Evolutionary conservation across 768 basidiomycete genomes (phyloP), one percentile per base, ranked within the genome.

Genomic region (Myochromella boudieri): DNA sequence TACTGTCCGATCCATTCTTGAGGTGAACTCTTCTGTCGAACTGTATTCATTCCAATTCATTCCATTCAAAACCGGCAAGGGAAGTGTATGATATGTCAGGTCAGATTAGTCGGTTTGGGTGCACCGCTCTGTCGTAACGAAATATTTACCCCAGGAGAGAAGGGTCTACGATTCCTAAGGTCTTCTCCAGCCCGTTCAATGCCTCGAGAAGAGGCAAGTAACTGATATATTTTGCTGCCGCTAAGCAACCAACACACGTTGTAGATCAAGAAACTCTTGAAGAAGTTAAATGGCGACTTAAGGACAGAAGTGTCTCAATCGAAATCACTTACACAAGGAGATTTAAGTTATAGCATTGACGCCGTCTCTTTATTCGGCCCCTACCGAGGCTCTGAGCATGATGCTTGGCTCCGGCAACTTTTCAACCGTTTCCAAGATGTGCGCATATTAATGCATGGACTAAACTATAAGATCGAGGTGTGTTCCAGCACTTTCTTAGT

Each of bases 41-140:
- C n/a, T 6, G 33, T 6, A 17, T n/a, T 34, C 6, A 6, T 31
- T 14, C 18, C 6, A n/a, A 7, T n/a, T 6, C 33, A 6, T 17
- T 26, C 42, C 44, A 29, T 49, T 31, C 41, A 14, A 24, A 48
- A 26, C 34, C 33, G 52, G 14, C 17, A 53, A 84, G 89, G 17
- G 82, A 81, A 41, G 80, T 91, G 5, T 91, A 93, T 64, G 88
- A 92, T 60, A 64, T 75, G 25, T 71, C 90, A 58, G 91, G 89
- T 74, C 61, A 28, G 37, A 20, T 8, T 10, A 7, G 8, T 32
- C 22, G 28, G 22, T 31, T 2, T 18, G 18, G 15, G 39, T n/a
- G 12, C 8, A 21, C 26, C 15, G 27, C 17, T 4, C 24, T n/a
- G 9, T 33, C 27, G 6, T 33, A 26, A 29, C 15, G 24, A 11